Conservation (phyloP, 1,284 basidiomycete species). For the Tilletia setariae region DNA sequence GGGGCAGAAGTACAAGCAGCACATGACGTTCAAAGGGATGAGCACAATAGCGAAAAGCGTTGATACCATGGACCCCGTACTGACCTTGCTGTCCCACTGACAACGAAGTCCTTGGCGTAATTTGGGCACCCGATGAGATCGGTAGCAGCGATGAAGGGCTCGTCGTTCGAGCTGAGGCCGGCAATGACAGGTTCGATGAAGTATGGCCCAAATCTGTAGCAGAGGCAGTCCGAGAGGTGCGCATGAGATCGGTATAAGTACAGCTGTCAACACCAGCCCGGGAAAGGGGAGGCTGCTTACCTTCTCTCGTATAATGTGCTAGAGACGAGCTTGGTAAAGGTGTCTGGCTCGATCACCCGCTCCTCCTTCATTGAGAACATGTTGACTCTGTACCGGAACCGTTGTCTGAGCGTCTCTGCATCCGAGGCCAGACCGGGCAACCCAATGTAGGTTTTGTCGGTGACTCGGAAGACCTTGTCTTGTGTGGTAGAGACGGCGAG, state of each 20-base stretch:
- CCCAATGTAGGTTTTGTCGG: slow-evolving; percentile 87
- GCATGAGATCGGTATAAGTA: not conserved
- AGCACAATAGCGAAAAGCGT: not conserved
- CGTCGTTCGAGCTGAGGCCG: slow-evolving; percentile 71
- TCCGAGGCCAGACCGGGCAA: slow-evolving; percentile 91
- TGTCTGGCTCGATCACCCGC: slow-evolving; percentile 90
- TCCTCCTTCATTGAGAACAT: slow-evolving; percentile 99
- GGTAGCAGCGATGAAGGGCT: slow-evolving; percentile 92
- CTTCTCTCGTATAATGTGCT: slow-evolving; percentile 96
- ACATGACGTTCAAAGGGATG: not conserved
- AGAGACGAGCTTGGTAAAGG: slow-evolving; percentile 91
- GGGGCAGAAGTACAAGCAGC: not conserved
- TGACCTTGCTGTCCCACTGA: slow-evolving; percentile 78
- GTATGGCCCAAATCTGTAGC: slow-evolving; percentile 77
- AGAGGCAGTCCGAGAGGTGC: not conserved
- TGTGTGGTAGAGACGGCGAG: slow-evolving; percentile 87
- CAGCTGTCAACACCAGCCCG: too few relatives aligned
- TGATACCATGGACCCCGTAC: too few relatives aligned
- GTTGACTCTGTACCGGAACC: slow-evolving; percentile 80
- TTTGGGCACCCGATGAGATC: slow-evolving; percentile 96
- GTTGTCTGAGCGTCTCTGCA: slow-evolving; percentile 74
- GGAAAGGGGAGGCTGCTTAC: not conserved
- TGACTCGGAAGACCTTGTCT: slow-evolving; percentile 92
- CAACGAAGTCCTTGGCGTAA: slow-evolving; percentile 94
- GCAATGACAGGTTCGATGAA: slow-evolving; percentile 97